Conservation (phyloP, 345 rosid genomes). For the Luvunga scandens region DNA sequence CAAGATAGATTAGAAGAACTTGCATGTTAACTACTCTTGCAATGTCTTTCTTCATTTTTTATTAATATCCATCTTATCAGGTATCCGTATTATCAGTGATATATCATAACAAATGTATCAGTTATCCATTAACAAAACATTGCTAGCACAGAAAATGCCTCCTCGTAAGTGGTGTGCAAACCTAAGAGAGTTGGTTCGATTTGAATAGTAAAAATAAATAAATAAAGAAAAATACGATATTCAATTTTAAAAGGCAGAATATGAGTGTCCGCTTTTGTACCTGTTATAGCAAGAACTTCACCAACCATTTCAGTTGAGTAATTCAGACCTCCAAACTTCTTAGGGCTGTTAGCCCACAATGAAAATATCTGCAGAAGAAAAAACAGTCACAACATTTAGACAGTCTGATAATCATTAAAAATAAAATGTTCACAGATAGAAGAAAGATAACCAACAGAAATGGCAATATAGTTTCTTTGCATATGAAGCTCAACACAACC, state of each 20-base stretch:
- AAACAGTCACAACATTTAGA: not conserved
- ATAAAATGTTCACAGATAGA: not conserved
- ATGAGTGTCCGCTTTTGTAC: conserved; percentile 29
- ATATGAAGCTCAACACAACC: not conserved
- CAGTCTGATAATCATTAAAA: not conserved
- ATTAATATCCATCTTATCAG: not conserved
- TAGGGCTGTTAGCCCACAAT: conserved; percentile 86
- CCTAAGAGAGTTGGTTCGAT: not conserved
- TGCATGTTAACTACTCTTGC: too few species aligned
- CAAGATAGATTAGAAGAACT: too few species aligned
- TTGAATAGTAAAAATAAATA: not conserved
- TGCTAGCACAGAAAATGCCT: not conserved
- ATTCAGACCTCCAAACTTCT: conserved; percentile 66
- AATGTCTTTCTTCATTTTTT: not conserved
- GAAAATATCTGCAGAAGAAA: conserved; percentile 57
- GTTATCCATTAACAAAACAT: not conserved
- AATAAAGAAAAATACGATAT: too few species aligned
- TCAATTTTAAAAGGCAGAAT: not conserved
- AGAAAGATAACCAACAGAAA: not conserved
- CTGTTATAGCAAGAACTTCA: conserved; percentile 70
- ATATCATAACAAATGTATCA: too few species aligned
- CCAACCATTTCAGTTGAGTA: conserved; percentile 68
- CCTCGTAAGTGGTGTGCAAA: not conserved
- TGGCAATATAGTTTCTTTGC: conserved; percentile 25
- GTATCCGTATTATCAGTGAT: not conserved